phyloP scores from a whole-genome alignment of 306 rosid species.

The Pyrus bretschneideri region DNA sequence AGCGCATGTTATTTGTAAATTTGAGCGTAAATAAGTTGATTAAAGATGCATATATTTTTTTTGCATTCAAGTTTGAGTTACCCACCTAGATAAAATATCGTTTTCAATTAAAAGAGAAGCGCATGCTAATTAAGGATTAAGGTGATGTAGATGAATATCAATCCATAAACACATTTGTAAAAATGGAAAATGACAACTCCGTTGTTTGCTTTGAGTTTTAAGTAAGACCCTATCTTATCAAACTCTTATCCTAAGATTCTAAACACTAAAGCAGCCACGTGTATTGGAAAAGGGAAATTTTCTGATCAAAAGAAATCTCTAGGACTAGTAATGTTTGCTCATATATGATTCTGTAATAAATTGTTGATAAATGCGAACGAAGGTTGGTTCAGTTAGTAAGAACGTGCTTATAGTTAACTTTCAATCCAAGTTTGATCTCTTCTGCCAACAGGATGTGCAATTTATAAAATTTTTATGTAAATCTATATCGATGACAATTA shows the following conservation, averaged over 20 bases:
- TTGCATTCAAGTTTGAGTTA: too few relatives aligned
- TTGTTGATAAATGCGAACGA: constrained; percentile 18
- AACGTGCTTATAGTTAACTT: too few relatives aligned
- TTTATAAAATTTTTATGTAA: too few relatives aligned
- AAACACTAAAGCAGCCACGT: constrained; percentile 20
- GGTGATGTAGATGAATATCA: constrained; percentile 1
- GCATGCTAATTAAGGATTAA: neutral
- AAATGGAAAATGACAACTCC: constrained; percentile 7
- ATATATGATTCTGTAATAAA: constrained; percentile 42
- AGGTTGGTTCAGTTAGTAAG: too few relatives aligned
- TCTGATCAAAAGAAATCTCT: constrained; percentile 31
- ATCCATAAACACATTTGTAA: constrained; percentile 4
- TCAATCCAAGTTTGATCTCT: too few relatives aligned
- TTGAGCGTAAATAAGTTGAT: too few relatives aligned
- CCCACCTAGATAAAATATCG: too few relatives aligned
- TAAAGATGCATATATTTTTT: too few relatives aligned
- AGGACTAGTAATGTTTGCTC: constrained; percentile 35
- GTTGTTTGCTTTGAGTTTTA: constrained; percentile 25
- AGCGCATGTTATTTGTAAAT: neutral
- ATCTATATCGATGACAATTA: too few relatives aligned
- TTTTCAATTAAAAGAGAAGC: neutral
- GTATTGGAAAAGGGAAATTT: constrained; percentile 25
- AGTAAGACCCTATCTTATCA: constrained; percentile 21
- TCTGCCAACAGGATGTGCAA: too few relatives aligned
- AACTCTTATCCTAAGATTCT: constrained; percentile 18